These are phyloP conservation scores for Zangia roseola DNA, from an alignment of 768 basidiomycete genomes.

Conservation along the genomic window DNA sequence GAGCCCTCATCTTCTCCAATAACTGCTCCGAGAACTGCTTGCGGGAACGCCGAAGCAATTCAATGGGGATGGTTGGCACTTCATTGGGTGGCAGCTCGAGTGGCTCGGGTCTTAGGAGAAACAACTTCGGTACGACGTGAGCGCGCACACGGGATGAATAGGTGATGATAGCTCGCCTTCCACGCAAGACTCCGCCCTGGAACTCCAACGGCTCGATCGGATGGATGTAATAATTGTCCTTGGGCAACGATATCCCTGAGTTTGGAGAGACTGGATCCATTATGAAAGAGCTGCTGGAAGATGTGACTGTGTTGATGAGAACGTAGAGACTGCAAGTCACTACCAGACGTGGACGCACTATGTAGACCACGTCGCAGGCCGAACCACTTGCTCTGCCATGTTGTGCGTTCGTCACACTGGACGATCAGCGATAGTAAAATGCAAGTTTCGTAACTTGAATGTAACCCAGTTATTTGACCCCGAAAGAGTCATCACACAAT, in stretches of 20 bases:
- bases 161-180: slow-evolving; percentile 54
- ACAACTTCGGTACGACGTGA: slow-evolving; percentile 49
- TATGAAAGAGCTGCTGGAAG: slow-evolving; percentile 49
- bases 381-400: slow-evolving; percentile 26
- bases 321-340: not conserved
- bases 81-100: slow-evolving; percentile 49
- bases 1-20: slow-evolving; percentile 72
- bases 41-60: slow-evolving; percentile 49
- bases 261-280: slow-evolving; percentile 56
- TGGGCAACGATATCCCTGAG: slow-evolving; percentile 64
- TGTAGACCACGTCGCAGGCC: slow-evolving; percentile 23
- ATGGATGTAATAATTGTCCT: slow-evolving; percentile 52
- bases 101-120: slow-evolving; percentile 66
- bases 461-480: not conserved
- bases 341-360: slow-evolving; percentile 20
- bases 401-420: not conserved
- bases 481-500: no score
- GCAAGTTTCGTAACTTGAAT: not conserved
- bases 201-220: slow-evolving; percentile 45
- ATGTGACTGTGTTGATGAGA: slow-evolving; percentile 33
- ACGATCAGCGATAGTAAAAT: not conserved
- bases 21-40: slow-evolving; percentile 57
- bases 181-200: slow-evolving; percentile 80
- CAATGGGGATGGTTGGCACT: slow-evolving; percentile 35
- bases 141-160: slow-evolving; percentile 9